These are phyloP conservation scores for Fusarium zealandicum DNA, from an alignment of 2,329 filamentous ascomycete species.

Conservation along the genomic window DNA sequence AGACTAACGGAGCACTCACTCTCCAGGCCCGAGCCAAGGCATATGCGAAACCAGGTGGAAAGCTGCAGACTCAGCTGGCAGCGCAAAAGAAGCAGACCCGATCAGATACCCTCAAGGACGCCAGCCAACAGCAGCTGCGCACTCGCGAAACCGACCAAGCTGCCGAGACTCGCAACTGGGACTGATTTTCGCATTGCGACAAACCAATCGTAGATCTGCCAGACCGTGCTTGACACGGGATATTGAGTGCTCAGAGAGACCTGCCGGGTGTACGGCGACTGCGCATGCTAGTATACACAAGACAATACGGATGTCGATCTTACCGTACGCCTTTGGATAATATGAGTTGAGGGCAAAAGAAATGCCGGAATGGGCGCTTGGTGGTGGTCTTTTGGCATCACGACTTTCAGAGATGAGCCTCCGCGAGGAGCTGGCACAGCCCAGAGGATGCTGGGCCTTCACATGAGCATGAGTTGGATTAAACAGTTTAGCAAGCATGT, in stretches of 20 bases:
- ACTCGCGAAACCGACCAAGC: constrained; percentile 72
- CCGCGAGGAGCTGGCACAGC: background rate
- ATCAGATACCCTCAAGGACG: constrained; percentile 70
- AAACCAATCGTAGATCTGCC: too few species aligned
- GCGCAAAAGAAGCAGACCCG: constrained; percentile 79
- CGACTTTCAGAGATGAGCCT: background rate
- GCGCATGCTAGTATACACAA: too few species aligned
- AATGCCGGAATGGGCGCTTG: too few species aligned
- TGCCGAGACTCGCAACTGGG: constrained; percentile 47
- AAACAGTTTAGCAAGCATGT: background rate
- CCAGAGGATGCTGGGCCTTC: background rate
- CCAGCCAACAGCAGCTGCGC: constrained; percentile 70
- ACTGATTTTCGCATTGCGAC: too few species aligned
- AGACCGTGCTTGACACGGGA: background rate
- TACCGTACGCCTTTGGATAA: too few species aligned
- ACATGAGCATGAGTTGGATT: background rate
- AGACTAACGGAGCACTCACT: background rate
- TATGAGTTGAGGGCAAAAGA: too few species aligned
- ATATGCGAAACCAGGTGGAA: constrained; percentile 66
- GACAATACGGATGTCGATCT: too few species aligned
- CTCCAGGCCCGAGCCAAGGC: constrained; percentile 71
- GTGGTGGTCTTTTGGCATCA: constrained; percentile 1
- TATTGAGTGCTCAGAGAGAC: background rate
- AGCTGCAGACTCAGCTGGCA: constrained; percentile 73
- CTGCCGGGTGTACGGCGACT: too few species aligned